Evolutionary conservation across 176 grass and related monocot species (phyloP), one percentile per base, ranked within the genome.

Genomic region (Themeda triandra): DNA sequence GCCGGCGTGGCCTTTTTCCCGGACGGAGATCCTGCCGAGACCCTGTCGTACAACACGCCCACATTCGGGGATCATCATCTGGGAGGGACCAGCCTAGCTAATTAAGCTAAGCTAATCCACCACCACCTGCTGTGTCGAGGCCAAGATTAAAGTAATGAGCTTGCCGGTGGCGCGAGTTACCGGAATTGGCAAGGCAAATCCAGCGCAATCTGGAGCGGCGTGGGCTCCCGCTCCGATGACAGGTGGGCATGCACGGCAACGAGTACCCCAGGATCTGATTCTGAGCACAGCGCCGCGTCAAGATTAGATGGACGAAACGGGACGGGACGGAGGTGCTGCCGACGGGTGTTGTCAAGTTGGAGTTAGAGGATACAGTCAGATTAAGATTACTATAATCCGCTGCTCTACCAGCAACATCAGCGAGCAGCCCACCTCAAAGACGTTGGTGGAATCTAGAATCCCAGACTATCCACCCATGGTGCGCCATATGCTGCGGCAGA

Each of bases 101-200:
- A 39, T 8, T 5, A 3, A 35, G 40, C 40, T 5, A 3, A 35
- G 40, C 40, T 41, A 36, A 54, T 25, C 13, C 21, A 12, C 53
- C 51, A 45, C 18, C 40, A 8, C 6, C 10, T 18, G 35, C 6
- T 6, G 14, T 49, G 13, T 10, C 7, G n/a, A 63, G 36, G 8
- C 49, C 3, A 5, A 6, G 23, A 62, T 13, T 71, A 60, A 39
- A 69, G 2, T 33, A 78, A 45, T 85, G 30, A 3, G 28, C 56
- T 49, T 4, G 49, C 73, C 4, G 31, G 19, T 25, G 39, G 39
- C 68, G 35, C 41, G 4, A 23, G 69, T 73, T 44, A 56, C 77
- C 44, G 4, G 14, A 67, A 25, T 81, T 87, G 63, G 85, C 44
- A 67, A 74, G 24, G 69, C 41, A 15, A 56, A 74, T 74, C 69